Percentiles rank a stretch among this genome's conserved stretches.
Conservation (phyloP, 2,329 filamentous ascomycete species). For the Botrytis fabae region DNA sequence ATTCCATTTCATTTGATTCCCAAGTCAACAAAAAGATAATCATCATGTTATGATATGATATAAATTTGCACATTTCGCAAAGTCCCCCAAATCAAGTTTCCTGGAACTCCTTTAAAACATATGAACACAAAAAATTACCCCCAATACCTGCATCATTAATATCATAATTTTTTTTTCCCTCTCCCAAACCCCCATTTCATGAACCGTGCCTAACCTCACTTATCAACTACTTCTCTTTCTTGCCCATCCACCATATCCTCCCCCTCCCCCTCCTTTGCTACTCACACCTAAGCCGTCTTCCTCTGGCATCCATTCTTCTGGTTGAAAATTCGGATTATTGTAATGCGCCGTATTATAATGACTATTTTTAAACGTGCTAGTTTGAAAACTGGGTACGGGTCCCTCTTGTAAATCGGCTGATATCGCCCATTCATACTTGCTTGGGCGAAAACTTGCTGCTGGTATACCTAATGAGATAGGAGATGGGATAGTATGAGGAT, state of each 20-base stretch:
- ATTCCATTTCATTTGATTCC: not conserved
- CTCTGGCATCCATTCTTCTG: conserved; percentile 50
- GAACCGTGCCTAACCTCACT: not conserved
- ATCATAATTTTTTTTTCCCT: conserved; percentile 1
- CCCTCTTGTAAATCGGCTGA: conserved; percentile 38
- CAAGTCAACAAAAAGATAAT: not conserved
- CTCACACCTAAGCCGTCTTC: conserved; percentile 33
- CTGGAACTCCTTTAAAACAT: not conserved
- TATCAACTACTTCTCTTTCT: conserved; percentile 22
- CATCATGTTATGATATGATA: not conserved
- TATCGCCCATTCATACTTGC: conserved; percentile 40
- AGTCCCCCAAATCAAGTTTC: not conserved
- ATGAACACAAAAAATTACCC: conserved; percentile 4
- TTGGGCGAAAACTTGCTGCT: conserved; percentile 36
- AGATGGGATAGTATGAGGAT: conserved; percentile 27
- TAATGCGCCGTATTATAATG: conserved; percentile 68
- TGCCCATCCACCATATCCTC: conserved; percentile 14
- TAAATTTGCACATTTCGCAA: not conserved
- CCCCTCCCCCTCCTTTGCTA: conserved; percentile 6
- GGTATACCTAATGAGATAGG: conserved; percentile 27
- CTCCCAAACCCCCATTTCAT: not conserved
- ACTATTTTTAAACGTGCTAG: conserved; percentile 64
- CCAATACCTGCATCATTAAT: conserved; percentile 10
- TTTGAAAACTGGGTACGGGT: conserved; percentile 42
- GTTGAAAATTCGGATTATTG: conserved; percentile 63